Evolutionary conservation across 371 early-diverging fungal genomes (phyloP).

Genomic region (Nematocida major): DNA sequence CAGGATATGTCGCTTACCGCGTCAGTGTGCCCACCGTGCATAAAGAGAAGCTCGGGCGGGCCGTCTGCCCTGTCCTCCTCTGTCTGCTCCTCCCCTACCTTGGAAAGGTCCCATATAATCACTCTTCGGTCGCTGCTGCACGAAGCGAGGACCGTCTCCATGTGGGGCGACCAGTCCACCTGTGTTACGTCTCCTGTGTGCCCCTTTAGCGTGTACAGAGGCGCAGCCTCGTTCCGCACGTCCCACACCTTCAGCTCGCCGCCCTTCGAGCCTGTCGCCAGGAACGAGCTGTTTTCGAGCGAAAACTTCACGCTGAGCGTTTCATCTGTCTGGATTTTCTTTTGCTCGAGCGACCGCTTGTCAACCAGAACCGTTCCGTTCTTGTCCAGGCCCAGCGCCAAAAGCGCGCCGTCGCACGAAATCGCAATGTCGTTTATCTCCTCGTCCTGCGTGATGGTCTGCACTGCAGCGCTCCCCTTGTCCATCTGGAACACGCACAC

Average conservation of each 20-base stretch:
- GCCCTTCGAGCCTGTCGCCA: slow-evolving; percentile 89
- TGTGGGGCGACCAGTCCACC: slow-evolving; percentile 84
- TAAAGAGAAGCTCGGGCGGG: slow-evolving; percentile 89
- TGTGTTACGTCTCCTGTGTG: slow-evolving; percentile 79
- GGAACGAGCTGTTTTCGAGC: slow-evolving; percentile 73
- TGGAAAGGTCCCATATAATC: slow-evolving; percentile 84
- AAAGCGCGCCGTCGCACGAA: slow-evolving; percentile 79
- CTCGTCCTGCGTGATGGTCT: slow-evolving; percentile 66
- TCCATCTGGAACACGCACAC: slow-evolving; percentile 76
- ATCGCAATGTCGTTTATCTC: slow-evolving; percentile 92
- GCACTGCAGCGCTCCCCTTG: slow-evolving; percentile 57
- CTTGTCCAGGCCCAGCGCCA: slow-evolving; percentile 73
- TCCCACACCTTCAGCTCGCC: slow-evolving; percentile 89
- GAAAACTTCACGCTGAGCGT: slow-evolving; percentile 84
- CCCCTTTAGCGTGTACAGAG: slow-evolving; percentile 75
- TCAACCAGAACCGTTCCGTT: slow-evolving; percentile 67
- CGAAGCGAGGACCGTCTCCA: slow-evolving; percentile 79
- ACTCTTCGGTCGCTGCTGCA: slow-evolving; percentile 80
- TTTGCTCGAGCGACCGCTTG: slow-evolving; percentile 69
- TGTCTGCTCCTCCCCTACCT: slow-evolving; percentile 79
- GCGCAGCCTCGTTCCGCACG: slow-evolving; percentile 73
- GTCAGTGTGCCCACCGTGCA: slow-evolving; percentile 94
- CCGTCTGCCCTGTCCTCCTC: slow-evolving; percentile 91
- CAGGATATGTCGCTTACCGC: slow-evolving; percentile 86
- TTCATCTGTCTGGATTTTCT: slow-evolving; percentile 67